These are phyloP conservation scores for Neohortaea acidophila DNA, from an alignment of 495 filamentous ascomycete genomes.

Conservation along the genomic window DNA sequence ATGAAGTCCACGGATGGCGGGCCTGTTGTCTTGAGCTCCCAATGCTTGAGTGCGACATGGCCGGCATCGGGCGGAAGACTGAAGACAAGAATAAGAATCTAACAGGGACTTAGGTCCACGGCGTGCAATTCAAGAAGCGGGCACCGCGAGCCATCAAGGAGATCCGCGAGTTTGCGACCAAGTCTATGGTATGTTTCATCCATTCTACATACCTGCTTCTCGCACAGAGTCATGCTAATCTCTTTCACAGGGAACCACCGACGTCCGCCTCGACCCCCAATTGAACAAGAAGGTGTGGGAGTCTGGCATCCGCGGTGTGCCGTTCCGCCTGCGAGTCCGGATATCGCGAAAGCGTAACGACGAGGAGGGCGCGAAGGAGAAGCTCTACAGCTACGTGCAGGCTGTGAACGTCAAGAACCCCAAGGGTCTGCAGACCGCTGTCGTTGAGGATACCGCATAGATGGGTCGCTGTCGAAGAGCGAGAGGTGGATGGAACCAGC, in stretches of 20 bases:
- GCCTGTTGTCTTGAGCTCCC: not conserved
- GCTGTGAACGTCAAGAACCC: slow-evolving; percentile 98
- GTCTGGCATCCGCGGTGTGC: slow-evolving; percentile 92
- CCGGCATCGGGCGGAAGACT: slow-evolving; percentile 30
- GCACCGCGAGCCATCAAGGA: slow-evolving; percentile 97
- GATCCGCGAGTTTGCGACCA: slow-evolving; percentile 80
- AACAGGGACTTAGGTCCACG: slow-evolving; percentile 54
- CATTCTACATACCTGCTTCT: slow-evolving; percentile 3
- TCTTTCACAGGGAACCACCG: slow-evolving; percentile 63
- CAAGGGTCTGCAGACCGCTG: slow-evolving; percentile 84
- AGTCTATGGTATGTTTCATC: slow-evolving; percentile 72
- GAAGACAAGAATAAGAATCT: slow-evolving; percentile 18
- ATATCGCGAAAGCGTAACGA: slow-evolving; percentile 99
- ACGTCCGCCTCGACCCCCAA: slow-evolving; percentile 94
- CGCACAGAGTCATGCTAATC: slow-evolving; percentile 7
- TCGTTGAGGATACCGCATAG: slow-evolving; percentile 42
- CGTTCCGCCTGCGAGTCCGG: slow-evolving; percentile 88
- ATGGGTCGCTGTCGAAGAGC: too few species aligned
- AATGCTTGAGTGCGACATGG: not conserved
- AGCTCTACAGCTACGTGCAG: slow-evolving; percentile 97
- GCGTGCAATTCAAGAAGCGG: slow-evolving; percentile 98
- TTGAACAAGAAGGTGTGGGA: slow-evolving; percentile 99
- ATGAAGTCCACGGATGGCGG: slow-evolving; percentile 53
- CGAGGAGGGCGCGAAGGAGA: slow-evolving; percentile 96
- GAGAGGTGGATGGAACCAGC: too few species aligned